These are phyloP conservation scores for Solanum paucissectum DNA, from an alignment of 257 asterid genomes.

Conservation along the genomic window DNA sequence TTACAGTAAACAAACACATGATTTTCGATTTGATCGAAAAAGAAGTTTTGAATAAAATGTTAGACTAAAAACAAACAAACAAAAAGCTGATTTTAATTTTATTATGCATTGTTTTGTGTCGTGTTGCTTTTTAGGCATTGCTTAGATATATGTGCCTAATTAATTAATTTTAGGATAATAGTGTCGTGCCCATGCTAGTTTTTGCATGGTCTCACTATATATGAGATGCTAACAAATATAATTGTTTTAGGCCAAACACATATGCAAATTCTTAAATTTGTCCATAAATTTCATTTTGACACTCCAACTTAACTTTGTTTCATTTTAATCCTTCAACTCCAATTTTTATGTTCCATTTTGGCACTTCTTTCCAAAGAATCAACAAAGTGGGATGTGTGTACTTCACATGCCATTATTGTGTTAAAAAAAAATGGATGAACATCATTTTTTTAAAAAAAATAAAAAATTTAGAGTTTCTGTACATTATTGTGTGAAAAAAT, in stretches of 20 bases:
- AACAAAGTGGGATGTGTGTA: no score
- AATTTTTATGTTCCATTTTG: no score
- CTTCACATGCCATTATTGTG: no score
- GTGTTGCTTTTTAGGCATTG: constrained; percentile 2
- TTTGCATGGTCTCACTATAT: not conserved
- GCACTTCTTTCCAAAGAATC: no score
- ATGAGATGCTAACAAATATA: not conserved
- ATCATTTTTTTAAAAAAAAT: no score
- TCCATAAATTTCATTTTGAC: no score
- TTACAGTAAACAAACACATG: not conserved
- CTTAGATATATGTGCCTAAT: not conserved
- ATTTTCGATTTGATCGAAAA: not conserved
- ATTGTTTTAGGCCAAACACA: not conserved
- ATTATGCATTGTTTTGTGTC: not conserved
- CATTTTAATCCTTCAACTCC: no score
- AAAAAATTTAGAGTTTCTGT: no score
- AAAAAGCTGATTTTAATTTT: not conserved
- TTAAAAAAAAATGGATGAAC: no score
- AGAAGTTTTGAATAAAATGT: not conserved
- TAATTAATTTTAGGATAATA: not conserved
- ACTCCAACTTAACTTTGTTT: no score
- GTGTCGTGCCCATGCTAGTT: not conserved
- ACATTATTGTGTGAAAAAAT: no score
- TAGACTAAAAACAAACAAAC: not conserved
- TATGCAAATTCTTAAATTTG: no score